phyloP scores from a whole-genome alignment of 768 basidiomycete species.

The Russula virescens region DNA sequence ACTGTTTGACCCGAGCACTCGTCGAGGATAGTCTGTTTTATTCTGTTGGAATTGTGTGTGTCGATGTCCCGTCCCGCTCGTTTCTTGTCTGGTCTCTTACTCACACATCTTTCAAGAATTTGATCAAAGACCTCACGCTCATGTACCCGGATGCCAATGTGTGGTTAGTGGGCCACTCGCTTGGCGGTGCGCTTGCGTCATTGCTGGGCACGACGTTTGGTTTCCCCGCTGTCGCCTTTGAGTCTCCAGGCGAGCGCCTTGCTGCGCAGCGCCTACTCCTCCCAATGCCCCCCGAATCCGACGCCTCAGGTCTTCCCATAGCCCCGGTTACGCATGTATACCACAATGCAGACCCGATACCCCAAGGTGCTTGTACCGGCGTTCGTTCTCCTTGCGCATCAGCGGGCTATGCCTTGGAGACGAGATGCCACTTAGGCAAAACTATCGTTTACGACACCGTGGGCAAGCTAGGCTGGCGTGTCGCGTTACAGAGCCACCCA shows the following conservation, averaged over 20 bases:
- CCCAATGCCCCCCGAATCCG: slow-evolving; percentile 42
- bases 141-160: slow-evolving; percentile 55
- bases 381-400: slow-evolving; percentile 47
- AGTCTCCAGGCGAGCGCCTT: slow-evolving; percentile 58
- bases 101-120: slow-evolving; percentile 32
- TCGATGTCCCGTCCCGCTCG: background rate
- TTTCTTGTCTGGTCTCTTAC: background rate
- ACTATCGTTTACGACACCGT: slow-evolving; percentile 66
- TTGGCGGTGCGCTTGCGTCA: slow-evolving; percentile 60
- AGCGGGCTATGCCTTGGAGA: slow-evolving; percentile 63
- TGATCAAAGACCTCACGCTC: slow-evolving; percentile 51
- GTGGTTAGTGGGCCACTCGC: slow-evolving; percentile 57
- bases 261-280: slow-evolving; percentile 58
- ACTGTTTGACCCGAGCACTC: slow-evolving; percentile 78
- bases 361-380: slow-evolving; percentile 52
- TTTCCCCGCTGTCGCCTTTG: slow-evolving; percentile 57
- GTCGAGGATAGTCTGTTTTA: slow-evolving; percentile 91
- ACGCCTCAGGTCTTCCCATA: slow-evolving; percentile 14
- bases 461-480: slow-evolving; percentile 53
- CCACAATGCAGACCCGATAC: slow-evolving; percentile 69
- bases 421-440: slow-evolving; percentile 56
- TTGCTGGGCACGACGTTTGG: slow-evolving; percentile 63
- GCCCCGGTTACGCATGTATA: slow-evolving; percentile 42
- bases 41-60: slow-evolving; percentile 72
- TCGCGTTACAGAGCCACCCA: slow-evolving; percentile 49